phyloP scores from a whole-genome alignment of 2,329 filamentous ascomycete species.

The Aspergillus sergii region DNA sequence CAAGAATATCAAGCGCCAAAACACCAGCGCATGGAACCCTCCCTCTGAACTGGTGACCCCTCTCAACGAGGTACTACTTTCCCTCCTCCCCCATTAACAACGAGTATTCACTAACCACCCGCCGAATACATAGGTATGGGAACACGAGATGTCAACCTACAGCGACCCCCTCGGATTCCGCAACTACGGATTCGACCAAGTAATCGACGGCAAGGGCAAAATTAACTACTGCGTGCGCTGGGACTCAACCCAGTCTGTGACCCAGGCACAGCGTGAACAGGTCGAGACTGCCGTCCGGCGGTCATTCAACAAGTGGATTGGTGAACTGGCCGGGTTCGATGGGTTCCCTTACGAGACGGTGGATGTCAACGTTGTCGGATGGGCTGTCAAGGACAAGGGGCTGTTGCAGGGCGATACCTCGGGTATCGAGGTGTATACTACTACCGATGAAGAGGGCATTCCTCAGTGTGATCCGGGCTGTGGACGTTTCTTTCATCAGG shows the following conservation, averaged over 20 bases:
- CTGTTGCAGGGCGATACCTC: slow-evolving; percentile 18
- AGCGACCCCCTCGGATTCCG: slow-evolving; percentile 16
- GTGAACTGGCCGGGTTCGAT: slow-evolving; percentile 16
- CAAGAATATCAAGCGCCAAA: slow-evolving; percentile 12
- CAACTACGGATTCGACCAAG: slow-evolving; percentile 22
- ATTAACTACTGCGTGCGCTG: slow-evolving; percentile 25
- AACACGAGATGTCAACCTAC: slow-evolving; percentile 19
- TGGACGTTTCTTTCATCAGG: slow-evolving; percentile 20
- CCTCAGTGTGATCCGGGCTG: slow-evolving; percentile 17
- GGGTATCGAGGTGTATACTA: slow-evolving; percentile 17
- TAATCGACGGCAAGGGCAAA: slow-evolving; percentile 14
- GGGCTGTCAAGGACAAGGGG: slow-evolving; percentile 13
- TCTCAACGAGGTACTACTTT: slow-evolving; percentile 13
- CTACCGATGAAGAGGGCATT: slow-evolving; percentile 15
- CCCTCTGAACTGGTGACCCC: slow-evolving; percentile 16
- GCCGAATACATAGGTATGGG: slow-evolving; percentile 13
- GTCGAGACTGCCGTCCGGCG: slow-evolving; percentile 14
- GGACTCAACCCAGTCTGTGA: slow-evolving; percentile 15
- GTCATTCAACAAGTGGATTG: slow-evolving; percentile 21
- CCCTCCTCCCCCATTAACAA: fast-evolving
- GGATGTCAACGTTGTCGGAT: slow-evolving; percentile 19
- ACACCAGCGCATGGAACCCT: slow-evolving; percentile 14
- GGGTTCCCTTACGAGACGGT: slow-evolving; percentile 18
- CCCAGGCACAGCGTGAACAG: slow-evolving; percentile 9
- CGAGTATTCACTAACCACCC: background rate